Conservation (phyloP, 1,284 basidiomycete species). For the Boletus albobrunnescens region DNA sequence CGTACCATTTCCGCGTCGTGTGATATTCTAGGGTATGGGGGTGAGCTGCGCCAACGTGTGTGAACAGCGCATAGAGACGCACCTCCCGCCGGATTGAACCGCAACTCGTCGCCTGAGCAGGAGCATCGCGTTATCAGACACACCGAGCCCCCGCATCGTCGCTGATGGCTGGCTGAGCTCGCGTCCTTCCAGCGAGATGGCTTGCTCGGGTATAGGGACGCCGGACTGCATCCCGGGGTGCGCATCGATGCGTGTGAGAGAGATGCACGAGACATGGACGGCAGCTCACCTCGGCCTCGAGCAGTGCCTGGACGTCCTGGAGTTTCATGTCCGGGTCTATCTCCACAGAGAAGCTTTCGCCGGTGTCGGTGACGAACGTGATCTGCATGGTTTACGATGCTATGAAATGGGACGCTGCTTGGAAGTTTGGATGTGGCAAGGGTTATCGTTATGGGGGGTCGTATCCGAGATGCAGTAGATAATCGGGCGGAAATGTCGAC, state of each 20-base stretch:
- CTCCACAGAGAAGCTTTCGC: slow-evolving; percentile 72
- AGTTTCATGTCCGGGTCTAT: slow-evolving; percentile 86
- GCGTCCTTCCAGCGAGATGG: slow-evolving; percentile 59
- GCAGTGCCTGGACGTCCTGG: slow-evolving; percentile 82
- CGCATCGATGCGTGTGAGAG: background rate
- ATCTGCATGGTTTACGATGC: slow-evolving; percentile 58
- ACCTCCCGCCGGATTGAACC: slow-evolving; percentile 57
- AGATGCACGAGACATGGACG: background rate
- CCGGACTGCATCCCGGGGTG: slow-evolving; percentile 48
- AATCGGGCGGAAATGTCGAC: slow-evolving; percentile 4
- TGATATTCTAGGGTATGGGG: slow-evolving; percentile 56
- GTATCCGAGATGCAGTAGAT: slow-evolving; percentile 9
- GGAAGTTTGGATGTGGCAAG: background rate
- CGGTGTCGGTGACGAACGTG: slow-evolving; percentile 78
- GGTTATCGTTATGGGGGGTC: background rate
- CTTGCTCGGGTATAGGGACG: slow-evolving; percentile 66
- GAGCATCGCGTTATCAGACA: slow-evolving; percentile 63
- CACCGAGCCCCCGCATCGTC: slow-evolving; percentile 62
- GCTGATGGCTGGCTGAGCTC: slow-evolving; percentile 62
- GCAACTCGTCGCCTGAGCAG: slow-evolving; percentile 58
- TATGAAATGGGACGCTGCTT: background rate
- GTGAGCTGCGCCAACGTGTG: background rate
- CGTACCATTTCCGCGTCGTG: slow-evolving; percentile 90
- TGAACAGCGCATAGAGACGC: slow-evolving; percentile 19
- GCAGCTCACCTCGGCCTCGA: slow-evolving; percentile 80